phyloP scores from a whole-genome alignment of 2,329 filamentous ascomycete species.

The Cadophora sp. region DNA sequence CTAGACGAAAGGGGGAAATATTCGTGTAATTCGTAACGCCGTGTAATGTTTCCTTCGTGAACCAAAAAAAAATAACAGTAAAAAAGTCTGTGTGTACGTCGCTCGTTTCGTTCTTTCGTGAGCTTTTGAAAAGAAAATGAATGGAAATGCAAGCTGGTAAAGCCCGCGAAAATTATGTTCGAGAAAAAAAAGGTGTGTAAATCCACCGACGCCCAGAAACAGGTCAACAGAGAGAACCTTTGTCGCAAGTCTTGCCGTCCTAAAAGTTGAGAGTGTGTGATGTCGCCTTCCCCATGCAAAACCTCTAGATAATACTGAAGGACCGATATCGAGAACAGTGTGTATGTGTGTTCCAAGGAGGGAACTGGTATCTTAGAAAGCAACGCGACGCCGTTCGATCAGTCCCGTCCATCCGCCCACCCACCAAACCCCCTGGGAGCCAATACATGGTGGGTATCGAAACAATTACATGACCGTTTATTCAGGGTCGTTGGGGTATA shows the following conservation, averaged over 20 bases:
- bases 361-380: constrained; percentile 43
- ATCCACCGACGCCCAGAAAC: constrained; percentile 4
- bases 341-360: constrained; percentile 33
- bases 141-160: constrained; percentile 20
- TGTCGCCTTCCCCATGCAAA: constrained; percentile 29
- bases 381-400: constrained; percentile 36
- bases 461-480: constrained; percentile 44
- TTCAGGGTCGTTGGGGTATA: constrained; percentile 38
- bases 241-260: constrained; percentile 15
- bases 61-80: no score
- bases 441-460: constrained; percentile 32
- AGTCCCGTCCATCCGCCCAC: constrained; percentile 19
- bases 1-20: constrained; percentile 18
- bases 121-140: constrained; percentile 30
- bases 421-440: constrained; percentile 22
- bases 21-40: constrained; percentile 33
- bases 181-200: constrained; percentile 13
- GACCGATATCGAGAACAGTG: constrained; percentile 24
- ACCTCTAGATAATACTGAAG: constrained; percentile 30
- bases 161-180: constrained; percentile 26
- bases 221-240: constrained; percentile 13
- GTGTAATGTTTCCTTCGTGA: constrained; percentile 24
- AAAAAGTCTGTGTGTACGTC: constrained; percentile 27
- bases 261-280: constrained; percentile 12
- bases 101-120: constrained; percentile 14